Conservation (phyloP, 2,329 filamentous ascomycete species). For the Pseudonectria buxi region DNA sequence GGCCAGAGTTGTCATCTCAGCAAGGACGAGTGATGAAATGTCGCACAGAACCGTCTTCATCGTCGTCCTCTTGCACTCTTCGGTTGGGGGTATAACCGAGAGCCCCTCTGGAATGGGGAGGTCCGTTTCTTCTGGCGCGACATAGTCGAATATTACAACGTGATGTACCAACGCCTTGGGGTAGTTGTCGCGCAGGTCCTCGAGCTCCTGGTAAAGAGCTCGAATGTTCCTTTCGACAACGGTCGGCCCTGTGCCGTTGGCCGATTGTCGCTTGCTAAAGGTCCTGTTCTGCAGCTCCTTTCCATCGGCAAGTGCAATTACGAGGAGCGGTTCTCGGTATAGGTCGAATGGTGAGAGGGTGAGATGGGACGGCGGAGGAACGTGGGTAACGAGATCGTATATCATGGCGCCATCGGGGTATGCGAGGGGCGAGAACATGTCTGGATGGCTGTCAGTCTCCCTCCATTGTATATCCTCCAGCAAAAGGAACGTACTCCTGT, state of each 20-base stretch:
- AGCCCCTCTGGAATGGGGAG: conserved; percentile 61
- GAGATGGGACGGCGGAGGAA: conserved; percentile 72
- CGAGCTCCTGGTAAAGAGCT: conserved; percentile 59
- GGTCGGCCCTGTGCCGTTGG: conserved; percentile 42
- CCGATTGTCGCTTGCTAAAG: conserved; percentile 49
- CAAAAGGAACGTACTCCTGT: conserved; percentile 63
- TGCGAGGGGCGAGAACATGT: conserved; percentile 87
- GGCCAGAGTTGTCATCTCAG: conserved; percentile 68
- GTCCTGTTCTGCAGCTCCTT: conserved; percentile 53
- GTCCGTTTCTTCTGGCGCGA: conserved; percentile 38
- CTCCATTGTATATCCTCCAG: conserved; percentile 1
- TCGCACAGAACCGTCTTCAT: conserved; percentile 77
- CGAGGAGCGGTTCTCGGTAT: conserved; percentile 74
- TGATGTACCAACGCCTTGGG: conserved; percentile 72
- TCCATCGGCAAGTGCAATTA: conserved; percentile 82
- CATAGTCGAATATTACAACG: conserved; percentile 73
- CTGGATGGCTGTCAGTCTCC: conserved; percentile 39
- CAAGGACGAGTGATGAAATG: conserved; percentile 65
- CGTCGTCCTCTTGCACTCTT: conserved; percentile 67
- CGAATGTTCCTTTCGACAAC: conserved; percentile 51
- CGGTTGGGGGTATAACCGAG: conserved; percentile 60
- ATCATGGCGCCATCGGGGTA: conserved; percentile 82
- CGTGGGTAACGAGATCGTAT: conserved; percentile 78
- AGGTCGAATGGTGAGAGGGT: conserved; percentile 83
- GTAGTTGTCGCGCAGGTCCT: conserved; percentile 64